phyloP scores from a whole-genome alignment of 306 rosid genomes.

The Medicago lupulina region DNA sequence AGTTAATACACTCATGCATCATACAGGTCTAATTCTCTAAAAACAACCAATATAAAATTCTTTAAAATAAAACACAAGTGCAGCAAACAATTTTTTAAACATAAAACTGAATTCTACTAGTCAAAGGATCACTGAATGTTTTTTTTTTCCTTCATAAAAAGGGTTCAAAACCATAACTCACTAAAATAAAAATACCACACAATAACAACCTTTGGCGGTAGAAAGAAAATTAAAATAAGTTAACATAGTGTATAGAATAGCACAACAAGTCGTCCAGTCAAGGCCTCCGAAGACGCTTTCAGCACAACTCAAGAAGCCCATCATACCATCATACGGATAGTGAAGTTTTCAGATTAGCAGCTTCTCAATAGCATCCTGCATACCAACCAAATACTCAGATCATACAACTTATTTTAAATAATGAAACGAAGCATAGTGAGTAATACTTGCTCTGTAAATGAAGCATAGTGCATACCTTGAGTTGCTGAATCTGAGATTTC shows the following conservation, averaged over 20 bases:
- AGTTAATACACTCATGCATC: not conserved
- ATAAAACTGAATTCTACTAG: not conserved
- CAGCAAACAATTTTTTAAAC: not conserved
- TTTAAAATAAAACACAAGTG: not conserved
- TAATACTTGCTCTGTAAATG: too few species aligned
- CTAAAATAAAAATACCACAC: conserved; percentile 33
- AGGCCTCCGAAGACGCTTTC: conserved; percentile 74
- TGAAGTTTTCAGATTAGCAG: conserved; percentile 65
- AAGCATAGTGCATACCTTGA: conserved; percentile 62
- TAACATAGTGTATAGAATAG: conserved; percentile 38
- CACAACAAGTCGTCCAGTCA: conserved; percentile 74
- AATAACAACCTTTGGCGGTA: conserved; percentile 27
- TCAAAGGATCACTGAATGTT: conserved; percentile 2
- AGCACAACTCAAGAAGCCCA: conserved; percentile 71
- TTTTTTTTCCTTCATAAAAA: not conserved
- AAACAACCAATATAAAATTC: not conserved
- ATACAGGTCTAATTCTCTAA: not conserved
- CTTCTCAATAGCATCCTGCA: conserved; percentile 96
- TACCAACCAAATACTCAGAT: conserved; percentile 20
- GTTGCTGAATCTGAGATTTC: conserved; percentile 84
- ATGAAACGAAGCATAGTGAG: conserved; percentile 19
- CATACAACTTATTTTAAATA: too few species aligned
- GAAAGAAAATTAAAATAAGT: conserved; percentile 30
- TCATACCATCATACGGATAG: conserved; percentile 77
- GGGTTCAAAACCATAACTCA: conserved; percentile 40